Conservation (phyloP, 208 protist species). For the Wallacemonas sp. region DNA sequence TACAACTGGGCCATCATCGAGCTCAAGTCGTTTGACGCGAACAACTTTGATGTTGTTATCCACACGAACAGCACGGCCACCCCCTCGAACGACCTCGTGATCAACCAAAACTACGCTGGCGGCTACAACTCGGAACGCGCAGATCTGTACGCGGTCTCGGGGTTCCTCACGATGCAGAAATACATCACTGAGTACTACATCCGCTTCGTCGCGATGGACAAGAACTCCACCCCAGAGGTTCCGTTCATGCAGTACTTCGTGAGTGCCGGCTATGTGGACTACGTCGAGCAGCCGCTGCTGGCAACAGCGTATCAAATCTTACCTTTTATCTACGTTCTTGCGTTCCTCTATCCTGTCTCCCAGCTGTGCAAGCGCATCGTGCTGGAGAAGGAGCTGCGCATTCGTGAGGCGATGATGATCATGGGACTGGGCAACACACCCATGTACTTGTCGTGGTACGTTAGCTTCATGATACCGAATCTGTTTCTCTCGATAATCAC, state of each 20-base stretch:
- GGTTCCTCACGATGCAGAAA: slow-evolving; percentile 36
- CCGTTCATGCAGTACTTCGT: slow-evolving; percentile 22
- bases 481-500: slow-evolving; percentile 30
- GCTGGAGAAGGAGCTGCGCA: slow-evolving; percentile 50
- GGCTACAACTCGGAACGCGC: slow-evolving; percentile 15
- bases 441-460: slow-evolving; percentile 44
- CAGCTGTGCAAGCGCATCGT: slow-evolving; percentile 47
- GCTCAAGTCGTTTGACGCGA: slow-evolving; percentile 16
- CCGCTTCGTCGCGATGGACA: slow-evolving; percentile 29
- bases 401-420: slow-evolving; percentile 56
- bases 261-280: slow-evolving; percentile 34
- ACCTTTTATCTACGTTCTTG: slow-evolving; percentile 42
- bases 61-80: slow-evolving; percentile 41
- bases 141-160: slow-evolving; percentile 32
- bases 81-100: slow-evolving; percentile 13
- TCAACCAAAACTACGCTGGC: slow-evolving; percentile 24
- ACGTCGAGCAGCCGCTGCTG: slow-evolving; percentile 49
- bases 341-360: slow-evolving; percentile 47
- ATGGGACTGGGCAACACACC: slow-evolving; percentile 51
- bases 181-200: slow-evolving; percentile 45
- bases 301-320: slow-evolving; percentile 30
- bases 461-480: slow-evolving; percentile 34
- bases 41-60: slow-evolving; percentile 32
- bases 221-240: neutral
- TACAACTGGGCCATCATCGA: slow-evolving; percentile 36